Conservation (phyloP, 73 alveolate species). For the Tetrahymena malaccensis region DNA sequence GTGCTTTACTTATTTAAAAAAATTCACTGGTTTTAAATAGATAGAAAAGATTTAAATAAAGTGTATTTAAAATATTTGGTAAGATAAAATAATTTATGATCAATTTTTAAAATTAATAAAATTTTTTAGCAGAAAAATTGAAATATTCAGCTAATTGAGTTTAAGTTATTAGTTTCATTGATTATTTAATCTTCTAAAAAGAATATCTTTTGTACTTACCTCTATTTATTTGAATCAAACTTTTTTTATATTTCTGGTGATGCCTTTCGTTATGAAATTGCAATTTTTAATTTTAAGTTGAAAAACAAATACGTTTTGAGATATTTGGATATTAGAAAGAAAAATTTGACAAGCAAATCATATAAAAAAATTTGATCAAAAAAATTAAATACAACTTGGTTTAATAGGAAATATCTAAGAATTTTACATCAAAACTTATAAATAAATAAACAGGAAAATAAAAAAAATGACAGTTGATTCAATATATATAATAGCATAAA, state of each 20-base stretch:
- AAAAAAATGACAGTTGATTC: conserved; percentile 31
- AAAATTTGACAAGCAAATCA: not conserved
- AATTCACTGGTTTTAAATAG: too few species aligned
- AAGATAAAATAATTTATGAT: too few species aligned
- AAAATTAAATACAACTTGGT: not conserved
- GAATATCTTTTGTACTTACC: too few species aligned
- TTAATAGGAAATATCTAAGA: not conserved
- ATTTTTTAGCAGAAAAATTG: too few species aligned
- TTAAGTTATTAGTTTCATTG: too few species aligned
- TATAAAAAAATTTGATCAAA: not conserved
- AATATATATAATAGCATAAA: conserved; percentile 21
- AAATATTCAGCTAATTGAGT: too few species aligned
- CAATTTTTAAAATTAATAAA: too few species aligned
- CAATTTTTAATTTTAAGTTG: not conserved
- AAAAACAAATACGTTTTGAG: not conserved
- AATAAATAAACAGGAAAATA: not conserved
- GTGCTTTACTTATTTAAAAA: too few species aligned
- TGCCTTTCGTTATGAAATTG: not conserved
- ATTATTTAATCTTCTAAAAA: too few species aligned
- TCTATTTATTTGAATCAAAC: too few species aligned
- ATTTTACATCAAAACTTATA: not conserved
- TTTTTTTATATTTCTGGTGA: not conserved
- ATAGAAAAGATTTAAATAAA: too few species aligned
- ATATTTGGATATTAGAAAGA: not conserved
- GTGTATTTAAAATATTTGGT: too few species aligned